phyloP scores from a whole-genome alignment of 441 rosid genomes.

The Corymbia citriodora region DNA sequence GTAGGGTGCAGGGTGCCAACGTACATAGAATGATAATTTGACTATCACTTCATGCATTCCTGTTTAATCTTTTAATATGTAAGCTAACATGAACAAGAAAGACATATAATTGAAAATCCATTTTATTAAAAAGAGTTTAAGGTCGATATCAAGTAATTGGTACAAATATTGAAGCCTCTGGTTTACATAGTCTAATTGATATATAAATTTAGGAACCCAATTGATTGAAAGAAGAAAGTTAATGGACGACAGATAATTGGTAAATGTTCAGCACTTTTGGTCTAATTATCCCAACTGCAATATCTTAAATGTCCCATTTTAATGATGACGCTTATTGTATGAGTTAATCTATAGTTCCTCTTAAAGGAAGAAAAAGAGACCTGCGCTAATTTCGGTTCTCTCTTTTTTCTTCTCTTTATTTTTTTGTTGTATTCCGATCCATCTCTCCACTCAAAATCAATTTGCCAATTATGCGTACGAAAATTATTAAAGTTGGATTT shows the following conservation, averaged over 20 bases:
- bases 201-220: not conserved
- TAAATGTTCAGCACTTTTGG: not conserved
- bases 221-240: not conserved
- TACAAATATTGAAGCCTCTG: not conserved
- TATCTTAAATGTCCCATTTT: not conserved
- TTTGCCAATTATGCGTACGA: not conserved
- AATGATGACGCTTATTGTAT: not conserved
- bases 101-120: not conserved
- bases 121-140: not conserved
- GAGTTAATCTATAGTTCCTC: not conserved
- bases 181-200: fast-evolving
- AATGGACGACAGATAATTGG: not conserved
- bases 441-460: not conserved
- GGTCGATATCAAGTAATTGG: fast-evolving
- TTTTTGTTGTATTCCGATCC: not conserved
- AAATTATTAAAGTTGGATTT: not conserved
- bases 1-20: fast-evolving
- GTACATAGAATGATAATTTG: not conserved
- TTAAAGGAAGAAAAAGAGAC: not conserved
- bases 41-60: not conserved
- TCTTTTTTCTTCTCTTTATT: fast-evolving
- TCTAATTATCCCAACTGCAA: not conserved
- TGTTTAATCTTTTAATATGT: not conserved
- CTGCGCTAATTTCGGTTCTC: fast-evolving
- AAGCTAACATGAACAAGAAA: not conserved